Percentiles rank a stretch among this genome's conserved stretches.
phyloP scores from a whole-genome alignment of 2,329 filamentous ascomycete species.

The Botrytis fragariae region DNA sequence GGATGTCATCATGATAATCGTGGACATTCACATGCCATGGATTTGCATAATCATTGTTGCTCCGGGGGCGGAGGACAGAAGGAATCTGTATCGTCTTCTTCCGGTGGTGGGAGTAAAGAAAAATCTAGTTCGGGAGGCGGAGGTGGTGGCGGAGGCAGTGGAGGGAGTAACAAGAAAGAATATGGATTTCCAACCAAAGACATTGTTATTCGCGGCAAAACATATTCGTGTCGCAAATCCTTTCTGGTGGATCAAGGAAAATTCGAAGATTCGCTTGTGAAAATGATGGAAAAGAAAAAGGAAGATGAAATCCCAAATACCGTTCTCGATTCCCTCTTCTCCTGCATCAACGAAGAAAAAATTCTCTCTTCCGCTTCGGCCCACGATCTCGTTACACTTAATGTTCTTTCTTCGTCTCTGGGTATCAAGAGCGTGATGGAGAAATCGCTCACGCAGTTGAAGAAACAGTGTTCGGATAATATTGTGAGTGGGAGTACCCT shows the following conservation, averaged over 20 bases:
- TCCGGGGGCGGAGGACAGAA: background rate
- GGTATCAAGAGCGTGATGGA: constrained; percentile 28
- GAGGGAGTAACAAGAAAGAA: constrained; percentile 9
- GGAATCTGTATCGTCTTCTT: background rate
- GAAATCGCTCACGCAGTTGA: constrained; percentile 24
- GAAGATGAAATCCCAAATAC: constrained; percentile 29
- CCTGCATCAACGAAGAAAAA: constrained; percentile 33
- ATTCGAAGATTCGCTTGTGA: constrained; percentile 32
- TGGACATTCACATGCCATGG: background rate
- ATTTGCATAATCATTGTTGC: constrained; percentile 19
- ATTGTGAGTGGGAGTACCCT: constrained; percentile 15
- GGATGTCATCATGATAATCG: constrained; percentile 4
- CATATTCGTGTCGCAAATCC: constrained; percentile 29
- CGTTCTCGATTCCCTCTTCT: constrained; percentile 31
- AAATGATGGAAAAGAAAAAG: constrained; percentile 33
- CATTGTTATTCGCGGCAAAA: constrained; percentile 31
- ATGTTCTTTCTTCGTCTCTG: constrained; percentile 29
- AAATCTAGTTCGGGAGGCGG: background rate
- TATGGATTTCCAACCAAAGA: constrained; percentile 33
- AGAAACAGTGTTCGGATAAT: constrained; percentile 20
- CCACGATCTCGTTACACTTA: constrained; percentile 32
- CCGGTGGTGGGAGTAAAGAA: background rate
- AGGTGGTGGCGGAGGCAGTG: background rate
- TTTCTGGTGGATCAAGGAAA: constrained; percentile 32
- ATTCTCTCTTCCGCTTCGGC: constrained; percentile 21